Evolutionary conservation across 768 basidiomycete genomes (phyloP).

Genomic region (Lactifluus rugatus): DNA sequence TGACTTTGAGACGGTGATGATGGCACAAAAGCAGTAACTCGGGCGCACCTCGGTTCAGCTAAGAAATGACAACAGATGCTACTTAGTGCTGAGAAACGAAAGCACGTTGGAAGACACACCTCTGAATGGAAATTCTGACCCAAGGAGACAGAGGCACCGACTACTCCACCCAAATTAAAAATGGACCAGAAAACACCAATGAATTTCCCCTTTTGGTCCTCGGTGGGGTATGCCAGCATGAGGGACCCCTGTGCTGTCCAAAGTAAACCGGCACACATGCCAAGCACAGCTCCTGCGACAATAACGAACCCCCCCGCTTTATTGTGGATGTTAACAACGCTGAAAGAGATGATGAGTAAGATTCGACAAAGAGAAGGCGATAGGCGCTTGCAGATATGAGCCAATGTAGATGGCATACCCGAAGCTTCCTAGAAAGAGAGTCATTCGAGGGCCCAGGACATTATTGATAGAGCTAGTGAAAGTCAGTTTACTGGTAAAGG

Average conservation of each 20-base stretch:
- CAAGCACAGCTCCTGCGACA: slow-evolving; percentile 61
- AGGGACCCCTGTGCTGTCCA: slow-evolving; percentile 84
- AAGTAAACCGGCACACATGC: slow-evolving; percentile 58
- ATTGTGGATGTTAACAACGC: slow-evolving; percentile 61
- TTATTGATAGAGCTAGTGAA: slow-evolving; percentile 63
- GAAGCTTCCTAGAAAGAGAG: slow-evolving; percentile 60
- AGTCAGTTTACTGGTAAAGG: background rate
- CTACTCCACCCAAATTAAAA: slow-evolving; percentile 74
- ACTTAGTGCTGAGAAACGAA: background rate
- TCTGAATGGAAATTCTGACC: slow-evolving; percentile 58
- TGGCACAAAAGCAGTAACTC: background rate
- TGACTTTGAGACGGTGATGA: background rate
- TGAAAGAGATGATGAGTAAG: slow-evolving; percentile 22
- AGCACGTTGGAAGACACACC: slow-evolving; percentile 29
- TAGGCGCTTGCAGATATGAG: slow-evolving; percentile 49
- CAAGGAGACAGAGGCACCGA: slow-evolving; percentile 67
- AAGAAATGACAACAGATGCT: background rate
- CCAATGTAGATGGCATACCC: slow-evolving; percentile 74
- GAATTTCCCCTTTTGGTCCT: slow-evolving; percentile 64
- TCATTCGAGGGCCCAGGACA: slow-evolving; percentile 62
- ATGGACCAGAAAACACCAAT: slow-evolving; percentile 79
- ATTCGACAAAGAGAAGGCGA: background rate
- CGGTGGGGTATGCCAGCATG: slow-evolving; percentile 78
- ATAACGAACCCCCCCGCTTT: slow-evolving; percentile 55
- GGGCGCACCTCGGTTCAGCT: slow-evolving; percentile 28